phyloP scores from a whole-genome alignment of 208 protist genomes.

The Acanthamoeba rhysodes region DNA sequence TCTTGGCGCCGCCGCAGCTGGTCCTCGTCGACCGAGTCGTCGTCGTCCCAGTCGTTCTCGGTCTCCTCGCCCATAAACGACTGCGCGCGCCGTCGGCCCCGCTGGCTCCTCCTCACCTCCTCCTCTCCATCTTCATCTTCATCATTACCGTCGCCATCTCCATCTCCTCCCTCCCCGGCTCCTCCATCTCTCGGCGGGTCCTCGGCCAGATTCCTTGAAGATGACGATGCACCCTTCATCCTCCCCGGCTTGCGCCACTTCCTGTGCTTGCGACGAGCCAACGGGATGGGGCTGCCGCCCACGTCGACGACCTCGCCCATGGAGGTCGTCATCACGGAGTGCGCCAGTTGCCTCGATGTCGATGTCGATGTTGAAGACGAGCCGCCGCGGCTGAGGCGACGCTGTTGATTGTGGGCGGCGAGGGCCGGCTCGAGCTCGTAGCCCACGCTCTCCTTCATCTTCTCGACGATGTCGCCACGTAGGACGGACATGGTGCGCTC shows the following conservation, averaged over 20 bases:
- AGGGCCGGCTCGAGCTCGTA: constrained; percentile 1
- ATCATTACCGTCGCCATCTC: not conserved
- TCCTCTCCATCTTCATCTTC: not conserved
- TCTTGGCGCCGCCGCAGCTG: not conserved
- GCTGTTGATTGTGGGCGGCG: constrained; percentile 22
- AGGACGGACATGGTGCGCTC: constrained; percentile 29
- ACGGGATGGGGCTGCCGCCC: not conserved
- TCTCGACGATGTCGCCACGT: constrained; percentile 17
- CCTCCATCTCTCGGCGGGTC: not conserved
- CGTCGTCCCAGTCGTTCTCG: not conserved
- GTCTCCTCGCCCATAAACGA: not conserved
- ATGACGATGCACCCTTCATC: not conserved
- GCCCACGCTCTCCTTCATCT: constrained; percentile 1
- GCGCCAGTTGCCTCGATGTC: not conserved
- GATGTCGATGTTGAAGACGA: not conserved
- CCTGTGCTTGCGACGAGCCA: not conserved
- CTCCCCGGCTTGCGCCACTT: constrained; percentile 21
- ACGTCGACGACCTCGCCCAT: not conserved
- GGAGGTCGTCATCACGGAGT: not conserved
- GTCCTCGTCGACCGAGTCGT: constrained; percentile 15
- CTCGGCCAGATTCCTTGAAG: too few relatives aligned
- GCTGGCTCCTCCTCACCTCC: not conserved
- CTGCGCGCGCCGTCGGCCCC: not conserved
- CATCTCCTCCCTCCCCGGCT: not conserved
- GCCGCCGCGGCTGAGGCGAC: not conserved